Percentiles rank a stretch among this genome's conserved stretches.
Evolutionary conservation across 805 yeast species (phyloP).

Genomic region (Candida anglica): DNA sequence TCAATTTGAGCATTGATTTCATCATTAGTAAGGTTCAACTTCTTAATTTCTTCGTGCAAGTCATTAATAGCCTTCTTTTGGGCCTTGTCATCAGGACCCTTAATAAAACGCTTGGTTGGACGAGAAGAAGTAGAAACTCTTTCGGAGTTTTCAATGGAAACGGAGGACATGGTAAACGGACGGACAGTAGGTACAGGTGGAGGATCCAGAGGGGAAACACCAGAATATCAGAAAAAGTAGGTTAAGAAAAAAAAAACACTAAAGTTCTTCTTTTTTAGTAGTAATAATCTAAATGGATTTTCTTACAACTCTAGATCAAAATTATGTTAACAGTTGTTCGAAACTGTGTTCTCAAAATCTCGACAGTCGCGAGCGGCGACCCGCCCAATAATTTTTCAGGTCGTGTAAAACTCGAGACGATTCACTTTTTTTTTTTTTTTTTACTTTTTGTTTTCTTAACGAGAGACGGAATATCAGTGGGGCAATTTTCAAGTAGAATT

Average conservation of each 20-base stretch:
- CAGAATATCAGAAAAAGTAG: neutral
- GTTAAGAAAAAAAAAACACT: neutral
- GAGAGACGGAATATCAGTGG: too few species aligned
- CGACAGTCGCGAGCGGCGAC: too few species aligned
- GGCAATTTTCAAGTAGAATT: too few species aligned
- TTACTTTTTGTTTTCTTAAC: too few species aligned
- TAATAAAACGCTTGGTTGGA: slow-evolving; percentile 50
- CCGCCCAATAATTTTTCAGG: too few species aligned
- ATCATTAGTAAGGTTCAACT: slow-evolving; percentile 51
- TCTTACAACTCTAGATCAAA: too few species aligned
- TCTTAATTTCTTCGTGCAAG: slow-evolving; percentile 58
- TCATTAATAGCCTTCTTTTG: slow-evolving; percentile 56
- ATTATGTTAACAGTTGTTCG: too few species aligned
- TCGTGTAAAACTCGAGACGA: too few species aligned
- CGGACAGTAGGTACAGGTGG: neutral
- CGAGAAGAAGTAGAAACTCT: slow-evolving; percentile 7
- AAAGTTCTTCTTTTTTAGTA: neutral
- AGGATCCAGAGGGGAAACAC: neutral
- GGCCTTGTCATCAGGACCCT: slow-evolving; percentile 69
- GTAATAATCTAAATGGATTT: too few species aligned
- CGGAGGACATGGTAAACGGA: neutral
- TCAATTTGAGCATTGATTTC: slow-evolving; percentile 54
- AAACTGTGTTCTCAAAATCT: too few species aligned
- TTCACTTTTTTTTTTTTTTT: too few species aligned
- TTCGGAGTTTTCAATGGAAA: slow-evolving; percentile 1